Evolutionary conservation across 148 eudicot species (phyloP), one percentile per base, ranked within the genome.

Genomic region (Cornus kousa): DNA sequence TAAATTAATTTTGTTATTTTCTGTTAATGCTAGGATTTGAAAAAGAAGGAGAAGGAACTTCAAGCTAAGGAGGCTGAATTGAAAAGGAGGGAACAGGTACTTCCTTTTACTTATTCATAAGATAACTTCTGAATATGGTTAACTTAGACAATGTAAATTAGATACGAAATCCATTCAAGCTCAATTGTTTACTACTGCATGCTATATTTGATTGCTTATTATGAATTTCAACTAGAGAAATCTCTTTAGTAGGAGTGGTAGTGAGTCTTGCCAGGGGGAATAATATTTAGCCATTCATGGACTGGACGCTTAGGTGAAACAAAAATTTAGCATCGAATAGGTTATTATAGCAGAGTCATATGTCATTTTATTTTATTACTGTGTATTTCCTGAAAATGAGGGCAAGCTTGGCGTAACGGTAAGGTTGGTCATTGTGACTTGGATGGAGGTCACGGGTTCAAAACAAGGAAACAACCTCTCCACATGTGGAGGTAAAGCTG

Each of bases 11-110:
- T 57, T 7, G n/a, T 67, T 66, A 66, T 35, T 35, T 19, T 60
- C 20, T 53, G 22, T 75, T n/a, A 13, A 59, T 39, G 74, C n/a
- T 74, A 90, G 93, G 92, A 92, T 82, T 53, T 83, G 70, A 92
- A 78, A 74, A 87, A 72, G 70, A 86, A 57, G 80, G 93, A 90
- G 85, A 88, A 81, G 70, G 92, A 92, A 82, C 88, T 92, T 74
- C 86, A 82, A 79, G 93, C 92, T 75, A 92, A 80, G 83, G 96
- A 90, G 83, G 88, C 88, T 80, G 96, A 92, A 83, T 76, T 90
- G 67, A 90, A 79, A 68, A 87, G 78, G 82, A 83, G 79, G 76
- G 96, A 92, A 73, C 87, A 91, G 89, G 96, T 90, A 78, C 22
- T 66, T 23, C 43, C 62, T 73, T 70, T 65, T 48, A 37, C 28